Evolutionary conservation across 345 rosid species (phyloP).

Genomic region (Chamaenerion angustifolium): DNA sequence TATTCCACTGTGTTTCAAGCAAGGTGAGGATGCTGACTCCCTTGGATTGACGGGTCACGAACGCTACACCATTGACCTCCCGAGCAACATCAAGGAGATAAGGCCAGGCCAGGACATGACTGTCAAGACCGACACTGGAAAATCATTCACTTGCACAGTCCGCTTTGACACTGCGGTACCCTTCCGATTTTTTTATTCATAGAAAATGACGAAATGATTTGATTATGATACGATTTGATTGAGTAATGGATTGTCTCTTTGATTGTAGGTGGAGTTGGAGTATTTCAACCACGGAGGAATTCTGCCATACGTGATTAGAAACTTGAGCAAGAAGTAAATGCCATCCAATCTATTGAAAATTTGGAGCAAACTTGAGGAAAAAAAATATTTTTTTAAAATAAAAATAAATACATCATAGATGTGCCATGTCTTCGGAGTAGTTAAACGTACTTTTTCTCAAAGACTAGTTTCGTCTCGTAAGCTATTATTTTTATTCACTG

Average conservation of each 20-base stretch:
- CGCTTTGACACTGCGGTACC: constrained; percentile 99
- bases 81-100: constrained; percentile 48
- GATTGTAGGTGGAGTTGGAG: constrained; percentile 74
- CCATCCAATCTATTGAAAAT: too few species aligned
- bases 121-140: constrained; percentile 68
- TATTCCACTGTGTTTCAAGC: constrained; percentile 81
- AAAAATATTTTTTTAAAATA: too few species aligned
- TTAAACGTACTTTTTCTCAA: too few species aligned
- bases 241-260: constrained; percentile 23
- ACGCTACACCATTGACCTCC: constrained; percentile 78
- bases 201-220: too few species aligned
- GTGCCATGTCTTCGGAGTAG: too few species aligned
- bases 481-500: too few species aligned
- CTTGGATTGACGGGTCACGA: constrained; percentile 87
- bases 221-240: too few species aligned
- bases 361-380: too few species aligned
- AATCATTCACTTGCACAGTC: constrained; percentile 77
- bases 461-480: too few species aligned
- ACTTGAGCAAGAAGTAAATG: constrained; percentile 33
- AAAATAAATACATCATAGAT: too few species aligned
- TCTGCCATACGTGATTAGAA: constrained; percentile 88
- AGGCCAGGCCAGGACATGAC: constrained; percentile 94
- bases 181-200: too few species aligned
- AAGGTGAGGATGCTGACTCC: constrained; percentile 85
- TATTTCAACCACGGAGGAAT: constrained; percentile 91